Conservation (phyloP, 352 stramenopile species). For the Phytopythium litorale region DNA sequence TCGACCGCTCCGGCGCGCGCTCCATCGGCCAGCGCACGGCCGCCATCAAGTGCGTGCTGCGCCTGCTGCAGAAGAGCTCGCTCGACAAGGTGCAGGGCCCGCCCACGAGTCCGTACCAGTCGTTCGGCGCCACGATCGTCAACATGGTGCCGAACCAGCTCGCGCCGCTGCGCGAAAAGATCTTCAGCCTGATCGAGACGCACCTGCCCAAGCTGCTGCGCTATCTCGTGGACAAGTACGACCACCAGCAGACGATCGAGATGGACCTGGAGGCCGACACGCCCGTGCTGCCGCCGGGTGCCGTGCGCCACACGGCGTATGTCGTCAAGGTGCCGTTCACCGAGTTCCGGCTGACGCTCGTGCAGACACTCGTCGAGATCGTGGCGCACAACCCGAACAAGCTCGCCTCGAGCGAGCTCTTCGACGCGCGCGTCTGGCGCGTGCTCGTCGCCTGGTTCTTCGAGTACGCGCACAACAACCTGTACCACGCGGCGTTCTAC, state of each 20-base stretch:
- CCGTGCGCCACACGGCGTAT: constrained; percentile 84
- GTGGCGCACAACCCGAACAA: constrained; percentile 72
- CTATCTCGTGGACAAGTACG: constrained; percentile 74
- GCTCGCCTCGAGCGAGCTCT: constrained; percentile 46
- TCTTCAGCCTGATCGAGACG: constrained; percentile 65
- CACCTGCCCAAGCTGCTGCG: constrained; percentile 65
- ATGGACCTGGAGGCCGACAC: constrained; percentile 57
- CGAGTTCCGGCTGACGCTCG: constrained; percentile 81
- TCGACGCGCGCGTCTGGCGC: constrained; percentile 84
- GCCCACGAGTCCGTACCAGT: constrained; percentile 81
- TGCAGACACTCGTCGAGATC: constrained; percentile 84
- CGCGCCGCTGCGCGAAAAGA: constrained; percentile 52
- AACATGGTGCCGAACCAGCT: constrained; percentile 86
- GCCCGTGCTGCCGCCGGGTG: constrained; percentile 48
- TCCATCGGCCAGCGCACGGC: constrained; percentile 68
- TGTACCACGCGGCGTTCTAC: constrained; percentile 90
- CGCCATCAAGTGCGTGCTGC: constrained; percentile 82
- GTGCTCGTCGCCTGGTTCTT: constrained; percentile 89
- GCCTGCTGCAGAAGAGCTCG: constrained; percentile 70
- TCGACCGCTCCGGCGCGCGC: constrained; percentile 26
- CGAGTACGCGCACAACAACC: constrained; percentile 90
- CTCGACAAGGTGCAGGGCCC: constrained; percentile 74
- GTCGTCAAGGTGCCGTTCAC: constrained; percentile 89
- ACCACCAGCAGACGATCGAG: constrained; percentile 77
- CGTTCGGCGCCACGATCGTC: constrained; percentile 79